These are phyloP conservation scores for Colletotrichum melonis DNA, from an alignment of 2,329 filamentous ascomycete species.

Conservation along the genomic window DNA sequence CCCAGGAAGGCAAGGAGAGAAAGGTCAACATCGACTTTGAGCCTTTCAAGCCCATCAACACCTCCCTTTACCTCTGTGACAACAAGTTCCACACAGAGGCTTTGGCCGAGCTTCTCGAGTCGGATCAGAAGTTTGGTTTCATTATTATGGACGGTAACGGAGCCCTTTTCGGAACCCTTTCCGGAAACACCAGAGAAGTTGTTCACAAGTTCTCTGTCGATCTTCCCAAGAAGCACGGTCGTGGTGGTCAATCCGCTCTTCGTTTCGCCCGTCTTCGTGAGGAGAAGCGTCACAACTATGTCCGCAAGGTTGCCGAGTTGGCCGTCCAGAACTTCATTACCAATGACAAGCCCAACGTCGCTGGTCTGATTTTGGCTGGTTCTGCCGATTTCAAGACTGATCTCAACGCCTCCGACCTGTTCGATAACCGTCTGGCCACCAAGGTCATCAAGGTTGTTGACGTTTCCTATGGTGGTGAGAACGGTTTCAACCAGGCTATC, in stretches of 20 bases:
- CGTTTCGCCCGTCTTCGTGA: slow-evolving; percentile 99
- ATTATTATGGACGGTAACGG: slow-evolving; percentile 99
- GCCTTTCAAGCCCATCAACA: slow-evolving; percentile 99
- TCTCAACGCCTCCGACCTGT: slow-evolving; percentile 96
- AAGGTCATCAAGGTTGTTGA: slow-evolving; percentile 99
- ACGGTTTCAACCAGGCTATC: slow-evolving; percentile 99
- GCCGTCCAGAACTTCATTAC: slow-evolving; percentile 99
- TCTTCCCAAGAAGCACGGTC: slow-evolving; percentile 99
- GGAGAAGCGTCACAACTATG: slow-evolving; percentile 99
- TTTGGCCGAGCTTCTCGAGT: slow-evolving; percentile 95
- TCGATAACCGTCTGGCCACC: slow-evolving; percentile 87
- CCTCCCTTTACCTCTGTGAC: slow-evolving; percentile 98
- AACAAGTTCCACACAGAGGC: slow-evolving; percentile 99
- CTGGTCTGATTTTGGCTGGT: slow-evolving; percentile 93
- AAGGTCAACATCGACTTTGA: slow-evolving; percentile 99
- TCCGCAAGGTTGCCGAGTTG: slow-evolving; percentile 97
- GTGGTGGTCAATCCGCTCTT: slow-evolving; percentile 99
- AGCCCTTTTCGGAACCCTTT: slow-evolving; percentile 94
- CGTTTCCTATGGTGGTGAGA: slow-evolving; percentile 98
- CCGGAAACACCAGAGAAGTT: slow-evolving; percentile 96
- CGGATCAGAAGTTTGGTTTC: slow-evolving; percentile 99
- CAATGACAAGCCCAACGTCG: slow-evolving; percentile 97
- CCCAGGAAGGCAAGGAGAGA: slow-evolving; percentile 96
- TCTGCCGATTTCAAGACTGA: slow-evolving; percentile 99
- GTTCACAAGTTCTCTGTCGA: slow-evolving; percentile 99